Evolutionary conservation across 371 early-diverging fungal species (phyloP), one percentile per base, ranked within the genome.

Genomic region (Rhizomucor pusillus): DNA sequence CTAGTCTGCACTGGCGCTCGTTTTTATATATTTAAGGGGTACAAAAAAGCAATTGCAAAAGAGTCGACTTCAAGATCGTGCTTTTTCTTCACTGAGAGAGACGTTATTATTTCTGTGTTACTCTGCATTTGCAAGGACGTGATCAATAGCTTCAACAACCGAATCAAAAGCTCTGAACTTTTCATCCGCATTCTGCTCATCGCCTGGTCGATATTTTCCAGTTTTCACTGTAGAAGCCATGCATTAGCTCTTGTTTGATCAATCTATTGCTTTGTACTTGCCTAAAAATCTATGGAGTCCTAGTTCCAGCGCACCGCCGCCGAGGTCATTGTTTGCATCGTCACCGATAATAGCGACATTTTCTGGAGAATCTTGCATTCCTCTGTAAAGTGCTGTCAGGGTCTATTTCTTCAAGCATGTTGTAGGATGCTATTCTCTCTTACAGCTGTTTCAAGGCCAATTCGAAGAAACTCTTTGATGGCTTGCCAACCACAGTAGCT

Each of bases 301-400:
- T 23, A 88, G 66, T 20, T 79, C 85, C 33, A 77, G 63, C 1
- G 92, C 92, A 6, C 89, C 90, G 14, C 57, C 90, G 14, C 88
- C 90, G 3, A 92, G 75, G 61, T 94, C 94, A 50, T 86, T 87
- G 6, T 77, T 67, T 4, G 90, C 85, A 52, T 92, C 91, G 56
- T 94, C 94, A 24, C 94, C 94, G 51, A 94, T 85, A 76, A 92
- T 90, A 0, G 86, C 89, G 22, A 88, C 89, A 3, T 74, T 53
- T 46, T 67, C 66, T 1, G 85, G 80, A 14, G 39, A 37, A 23
- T 59, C 60, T 12, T 57, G 43, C 62, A 57, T 67, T 1, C 60
- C 60, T 35, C 67, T 74, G 34, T 5, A 47, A 23, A 20, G 22
- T 18, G 24, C 19, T 39, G 7, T 19, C 43, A 44, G 43, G 20